These are phyloP conservation scores for Ambrosiella cleistominuta DNA, from an alignment of 2,329 filamentous ascomycete species.

Conservation along the genomic window DNA sequence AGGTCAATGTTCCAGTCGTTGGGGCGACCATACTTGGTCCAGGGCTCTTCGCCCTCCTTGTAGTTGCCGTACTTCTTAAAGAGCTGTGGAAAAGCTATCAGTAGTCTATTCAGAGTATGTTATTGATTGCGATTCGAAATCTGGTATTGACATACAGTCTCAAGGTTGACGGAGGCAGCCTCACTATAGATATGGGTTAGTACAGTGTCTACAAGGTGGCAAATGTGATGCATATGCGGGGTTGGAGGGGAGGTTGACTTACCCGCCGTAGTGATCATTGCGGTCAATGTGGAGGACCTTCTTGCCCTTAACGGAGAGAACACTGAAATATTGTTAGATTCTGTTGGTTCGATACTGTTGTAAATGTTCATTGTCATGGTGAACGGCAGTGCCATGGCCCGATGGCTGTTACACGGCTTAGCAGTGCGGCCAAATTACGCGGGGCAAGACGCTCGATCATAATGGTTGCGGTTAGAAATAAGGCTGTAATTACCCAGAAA, in stretches of 20 bases:
- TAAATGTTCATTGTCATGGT: background rate
- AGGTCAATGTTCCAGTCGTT: slow-evolving; percentile 99
- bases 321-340: slow-evolving; percentile 31
- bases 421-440: background rate
- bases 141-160: slow-evolving; percentile 45
- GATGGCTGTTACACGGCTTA: no score
- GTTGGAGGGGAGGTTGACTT: slow-evolving; percentile 23
- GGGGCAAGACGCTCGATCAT: background rate
- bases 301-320: slow-evolving; percentile 95
- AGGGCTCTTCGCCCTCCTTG: slow-evolving; percentile 63
- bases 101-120: background rate
- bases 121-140: background rate
- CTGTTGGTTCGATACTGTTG: background rate
- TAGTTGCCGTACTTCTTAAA: slow-evolving; percentile 95
- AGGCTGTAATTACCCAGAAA: slow-evolving; percentile 58
- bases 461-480: background rate
- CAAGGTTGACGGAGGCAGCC: slow-evolving; percentile 90
- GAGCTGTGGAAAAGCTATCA: slow-evolving; percentile 36
- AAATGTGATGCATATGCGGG: slow-evolving; percentile 1
- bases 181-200: slow-evolving; percentile 34
- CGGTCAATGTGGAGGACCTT: slow-evolving; percentile 98
- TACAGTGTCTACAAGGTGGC: slow-evolving; percentile 17
- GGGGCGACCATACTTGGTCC: slow-evolving; percentile 90
- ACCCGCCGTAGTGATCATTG: slow-evolving; percentile 98
- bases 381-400: background rate